Evolutionary conservation across 1,284 basidiomycete species (phyloP), one percentile per base, ranked within the genome.

Genomic region (Cutaneotrichosporon cyanovorans): DNA sequence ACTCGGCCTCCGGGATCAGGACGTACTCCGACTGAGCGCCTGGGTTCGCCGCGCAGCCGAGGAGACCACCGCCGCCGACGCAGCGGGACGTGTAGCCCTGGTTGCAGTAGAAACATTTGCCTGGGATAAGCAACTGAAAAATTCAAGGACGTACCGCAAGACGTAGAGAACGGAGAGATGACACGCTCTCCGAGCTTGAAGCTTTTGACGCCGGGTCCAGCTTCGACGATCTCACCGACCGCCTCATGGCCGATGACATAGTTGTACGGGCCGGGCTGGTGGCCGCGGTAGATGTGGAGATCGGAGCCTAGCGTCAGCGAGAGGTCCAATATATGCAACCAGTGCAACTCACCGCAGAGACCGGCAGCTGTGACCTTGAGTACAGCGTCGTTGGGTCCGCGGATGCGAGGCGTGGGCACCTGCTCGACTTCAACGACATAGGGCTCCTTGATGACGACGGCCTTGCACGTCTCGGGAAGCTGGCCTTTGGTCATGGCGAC

Each of bases 11-110:
- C 3, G 87, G 87, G 5, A 89, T 80, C 18, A 84, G 80, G 2
- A 88, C 77, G 65, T 84, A 93, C 68, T 91, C 87, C 0, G 87
- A 88, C 73, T 93, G 90, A 2, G 80, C 85, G 14, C 89, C 90
- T 8, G 83, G 80, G 0, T 87, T 77, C 6, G 67, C 60, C 0
- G 84, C 80, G 18, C 79, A 80, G 36, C 51, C 48, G 11, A 48
- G 41, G 20, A 40, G 40, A 7, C 41, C 28, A 10, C 47, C 48
- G 50, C 81, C 70, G 2, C 81, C 70, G 2, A 76, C 73, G 65
- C 89, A 92, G 38, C 88, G 78, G 25, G 79, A 81, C 2, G 86
- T 89, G 64, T 82, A 84, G 20, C 83, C 84, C 21, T 82, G 65
- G 2, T 80, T 76, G 65, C 88, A 92, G 58, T 80, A 82, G 49